Percentiles rank a stretch among this genome's conserved stretches.
Conservation (phyloP, 768 basidiomycete genomes). For the Harrya chromipes region DNA sequence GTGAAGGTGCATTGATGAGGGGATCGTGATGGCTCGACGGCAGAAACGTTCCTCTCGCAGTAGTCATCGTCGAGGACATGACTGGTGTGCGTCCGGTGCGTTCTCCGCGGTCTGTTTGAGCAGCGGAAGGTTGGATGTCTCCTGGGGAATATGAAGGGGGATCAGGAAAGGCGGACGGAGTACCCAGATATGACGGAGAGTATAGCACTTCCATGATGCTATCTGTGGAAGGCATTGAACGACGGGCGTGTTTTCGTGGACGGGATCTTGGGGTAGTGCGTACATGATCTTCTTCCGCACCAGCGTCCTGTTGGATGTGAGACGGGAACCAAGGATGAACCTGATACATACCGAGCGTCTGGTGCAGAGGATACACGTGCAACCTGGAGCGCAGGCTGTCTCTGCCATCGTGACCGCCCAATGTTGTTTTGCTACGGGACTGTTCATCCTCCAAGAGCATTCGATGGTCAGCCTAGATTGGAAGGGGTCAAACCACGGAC, state of each 20-base stretch:
- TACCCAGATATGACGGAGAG: conserved; percentile 16
- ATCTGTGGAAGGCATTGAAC: conserved; percentile 19
- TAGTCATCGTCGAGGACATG: neutral
- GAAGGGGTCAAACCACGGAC: neutral
- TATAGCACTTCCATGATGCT: conserved; percentile 26
- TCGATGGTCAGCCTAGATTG: conserved; percentile 2
- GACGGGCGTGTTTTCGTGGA: conserved; percentile 2
- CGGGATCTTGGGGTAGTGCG: conserved; percentile 1
- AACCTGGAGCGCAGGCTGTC: conserved; percentile 4
- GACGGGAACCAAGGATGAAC: neutral
- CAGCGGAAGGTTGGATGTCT: neutral
- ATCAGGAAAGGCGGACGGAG: conserved; percentile 5
- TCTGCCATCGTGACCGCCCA: conserved; percentile 14
- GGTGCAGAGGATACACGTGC: conserved; percentile 10
- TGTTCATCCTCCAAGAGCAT: neutral
- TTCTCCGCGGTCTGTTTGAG: neutral
- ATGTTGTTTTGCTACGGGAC: conserved; percentile 4
- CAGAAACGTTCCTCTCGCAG: neutral
- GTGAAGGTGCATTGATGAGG: conserved; percentile 2
- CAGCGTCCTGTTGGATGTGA: conserved; percentile 13
- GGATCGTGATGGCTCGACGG: neutral
- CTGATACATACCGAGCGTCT: conserved; percentile 2
- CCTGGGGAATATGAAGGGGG: conserved; percentile 19
- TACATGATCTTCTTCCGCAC: neutral
- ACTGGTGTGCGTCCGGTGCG: neutral